Percentiles rank a stretch among this genome's conserved stretches.
Evolutionary conservation across 2,329 filamentous ascomycete species (phyloP).

Genomic region (Aspergillus puulaauensis): DNA sequence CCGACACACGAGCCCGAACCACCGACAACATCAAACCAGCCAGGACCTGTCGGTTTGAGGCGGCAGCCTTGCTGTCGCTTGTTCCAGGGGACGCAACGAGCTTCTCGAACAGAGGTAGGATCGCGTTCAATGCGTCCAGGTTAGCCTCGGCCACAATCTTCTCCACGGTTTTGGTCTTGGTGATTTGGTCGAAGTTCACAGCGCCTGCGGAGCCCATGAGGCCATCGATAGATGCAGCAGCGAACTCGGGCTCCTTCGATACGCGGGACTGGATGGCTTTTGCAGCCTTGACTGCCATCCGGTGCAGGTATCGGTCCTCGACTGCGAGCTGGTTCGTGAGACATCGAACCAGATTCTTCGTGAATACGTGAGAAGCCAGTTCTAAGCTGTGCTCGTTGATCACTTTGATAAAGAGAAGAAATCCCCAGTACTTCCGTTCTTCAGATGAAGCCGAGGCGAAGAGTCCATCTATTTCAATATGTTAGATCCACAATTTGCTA

Average conservation of each 20-base stretch:
- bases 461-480: constrained; percentile 62
- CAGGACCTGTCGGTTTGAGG: constrained; percentile 48
- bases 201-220: constrained; percentile 70
- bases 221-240: constrained; percentile 61
- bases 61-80: constrained; percentile 46
- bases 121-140: constrained; percentile 49
- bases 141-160: constrained; percentile 65
- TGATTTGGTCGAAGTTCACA: constrained; percentile 81
- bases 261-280: constrained; percentile 67
- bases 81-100: constrained; percentile 48
- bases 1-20: constrained; percentile 42
- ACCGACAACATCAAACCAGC: constrained; percentile 55
- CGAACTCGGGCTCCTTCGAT: constrained; percentile 59
- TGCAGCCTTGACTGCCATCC: constrained; percentile 73
- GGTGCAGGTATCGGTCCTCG: constrained; percentile 75
- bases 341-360: constrained; percentile 77
- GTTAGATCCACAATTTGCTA: constrained; percentile 11
- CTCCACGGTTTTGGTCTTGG: constrained; percentile 82
- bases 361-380: constrained; percentile 66
- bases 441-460: constrained; percentile 81
- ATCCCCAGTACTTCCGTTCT: constrained; percentile 88
- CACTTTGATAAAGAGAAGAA: constrained; percentile 80
- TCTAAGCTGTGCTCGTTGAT: constrained; percentile 54
- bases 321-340: constrained; percentile 80
- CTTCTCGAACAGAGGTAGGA: constrained; percentile 53